Base-by-base conservation (phyloP, 2,329 filamentous ascomycete species). In the Sporothrix pseudoabietina region DNA sequence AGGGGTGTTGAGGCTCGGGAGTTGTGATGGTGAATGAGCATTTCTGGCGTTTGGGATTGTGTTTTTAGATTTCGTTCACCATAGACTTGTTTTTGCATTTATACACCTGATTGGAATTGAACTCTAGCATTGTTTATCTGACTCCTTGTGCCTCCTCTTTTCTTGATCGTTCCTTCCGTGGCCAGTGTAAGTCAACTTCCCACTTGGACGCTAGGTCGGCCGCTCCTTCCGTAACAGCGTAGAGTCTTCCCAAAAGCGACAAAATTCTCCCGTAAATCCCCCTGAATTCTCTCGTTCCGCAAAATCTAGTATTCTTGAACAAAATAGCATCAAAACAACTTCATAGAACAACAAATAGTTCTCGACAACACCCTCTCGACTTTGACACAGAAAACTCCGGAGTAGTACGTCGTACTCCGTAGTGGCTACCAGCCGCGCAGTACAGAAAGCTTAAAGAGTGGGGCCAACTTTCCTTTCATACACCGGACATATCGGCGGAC, bases 401-500 rank as follows among this genome's bases (percentile, higher is more conserved):
- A 14, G 2, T 44, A 3, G n/a, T n/a, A n/a, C n/a, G n/a, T n/a
- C n/a, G n/a, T n/a, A n/a, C n/a, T n/a, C n/a, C n/a, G 2, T 44
- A 3, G 41, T 44, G 41, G 54, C 16, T 57, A 7, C 12, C 32
- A 59, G 52, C 54, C 35, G 61, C 57, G 26, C 49, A 39, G 35
- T 8, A 47, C 6, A 26, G 32, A 14, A 59, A 71, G 59, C 59
- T 69, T 74, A 69, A 57, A 66, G 65, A 69, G 69, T 71, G 69
- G 72, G 47, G 41, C 44, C 44, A 26, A 4, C 39, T 26, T 12
- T 7, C 14, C 30, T 47, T 26, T 39, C 22, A 41, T 26, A 70
- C 19, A 30, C 57, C 72, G 72, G 72, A 73, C 72, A 71, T 73
- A 71, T 16, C 70, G 59, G 72, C 69, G 72, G 72, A 73, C 35